Evolutionary conservation across 305 asterid genomes (phyloP).

Genomic region (Stenogyne calaminthoides): DNA sequence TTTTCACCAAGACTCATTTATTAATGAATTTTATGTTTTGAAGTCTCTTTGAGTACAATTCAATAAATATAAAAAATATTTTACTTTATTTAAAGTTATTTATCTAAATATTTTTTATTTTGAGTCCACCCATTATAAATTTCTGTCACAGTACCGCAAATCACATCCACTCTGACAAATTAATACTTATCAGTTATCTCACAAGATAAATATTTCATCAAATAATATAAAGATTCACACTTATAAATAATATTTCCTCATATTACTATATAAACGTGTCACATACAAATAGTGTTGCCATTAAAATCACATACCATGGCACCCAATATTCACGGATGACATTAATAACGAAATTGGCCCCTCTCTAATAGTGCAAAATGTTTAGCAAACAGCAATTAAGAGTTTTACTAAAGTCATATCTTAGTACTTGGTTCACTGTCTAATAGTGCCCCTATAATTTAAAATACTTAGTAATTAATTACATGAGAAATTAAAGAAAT

Average conservation of each 20-base stretch:
- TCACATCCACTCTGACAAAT: background rate
- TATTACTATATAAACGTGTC: too few species aligned
- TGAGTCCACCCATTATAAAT: too few species aligned
- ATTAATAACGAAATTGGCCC: background rate
- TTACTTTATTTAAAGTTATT: too few species aligned
- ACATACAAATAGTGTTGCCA: background rate
- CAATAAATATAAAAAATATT: too few species aligned
- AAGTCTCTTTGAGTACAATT: too few species aligned
- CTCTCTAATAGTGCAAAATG: constrained; percentile 20
- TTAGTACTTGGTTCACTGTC: constrained; percentile 19
- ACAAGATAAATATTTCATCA: too few species aligned
- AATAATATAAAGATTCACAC: too few species aligned
- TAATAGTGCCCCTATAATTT: background rate
- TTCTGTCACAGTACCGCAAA: too few species aligned
- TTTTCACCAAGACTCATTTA: too few species aligned
- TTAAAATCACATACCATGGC: background rate
- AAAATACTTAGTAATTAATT: constrained; percentile 15
- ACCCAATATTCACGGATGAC: background rate
- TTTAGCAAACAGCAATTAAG: background rate
- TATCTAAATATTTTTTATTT: too few species aligned
- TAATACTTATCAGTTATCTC: background rate
- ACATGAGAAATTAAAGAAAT: constrained; percentile 14
- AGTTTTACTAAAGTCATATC: constrained; percentile 24
- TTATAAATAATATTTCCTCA: too few species aligned
- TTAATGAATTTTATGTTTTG: too few species aligned